phyloP scores from a whole-genome alignment of 78 protist genomes.

The Dictyostelium purpureum region DNA sequence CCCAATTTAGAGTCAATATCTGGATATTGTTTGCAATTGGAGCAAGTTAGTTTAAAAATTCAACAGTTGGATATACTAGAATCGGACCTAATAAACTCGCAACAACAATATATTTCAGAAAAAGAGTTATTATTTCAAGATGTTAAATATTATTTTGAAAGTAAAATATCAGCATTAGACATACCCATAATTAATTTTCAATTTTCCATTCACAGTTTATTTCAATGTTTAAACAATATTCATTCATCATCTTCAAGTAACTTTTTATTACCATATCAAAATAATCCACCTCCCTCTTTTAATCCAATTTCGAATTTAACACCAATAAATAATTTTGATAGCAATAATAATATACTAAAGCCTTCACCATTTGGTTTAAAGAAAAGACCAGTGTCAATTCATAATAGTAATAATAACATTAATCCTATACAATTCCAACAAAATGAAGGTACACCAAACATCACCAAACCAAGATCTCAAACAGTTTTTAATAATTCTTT shows the following conservation, averaged over 20 bases:
- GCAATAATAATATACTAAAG: no score
- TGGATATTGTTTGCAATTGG: not conserved
- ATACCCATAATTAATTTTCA: not conserved
- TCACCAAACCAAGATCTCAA: no score
- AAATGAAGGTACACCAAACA: no score
- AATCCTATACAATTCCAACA: no score
- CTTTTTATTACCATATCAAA: not conserved
- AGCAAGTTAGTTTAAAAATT: not conserved
- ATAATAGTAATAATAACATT: no score
- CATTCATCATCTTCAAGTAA: no score
- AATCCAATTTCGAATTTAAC: not conserved
- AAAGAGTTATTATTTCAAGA: not conserved
- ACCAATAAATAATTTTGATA: not conserved
- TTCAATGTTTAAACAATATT: not conserved
- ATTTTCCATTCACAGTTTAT: not conserved
- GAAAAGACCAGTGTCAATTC: no score
- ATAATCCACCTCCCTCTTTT: not conserved
- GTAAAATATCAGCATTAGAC: no score
- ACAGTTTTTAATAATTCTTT: no score
- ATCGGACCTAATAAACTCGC: not conserved
- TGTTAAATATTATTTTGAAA: no score
- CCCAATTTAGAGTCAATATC: not conserved
- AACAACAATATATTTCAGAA: not conserved
- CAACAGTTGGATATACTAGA: not conserved
- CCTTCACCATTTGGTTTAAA: no score